phyloP scores from a whole-genome alignment of 2,329 filamentous ascomycete genomes.

The Pyrenochaeta sp. region DNA sequence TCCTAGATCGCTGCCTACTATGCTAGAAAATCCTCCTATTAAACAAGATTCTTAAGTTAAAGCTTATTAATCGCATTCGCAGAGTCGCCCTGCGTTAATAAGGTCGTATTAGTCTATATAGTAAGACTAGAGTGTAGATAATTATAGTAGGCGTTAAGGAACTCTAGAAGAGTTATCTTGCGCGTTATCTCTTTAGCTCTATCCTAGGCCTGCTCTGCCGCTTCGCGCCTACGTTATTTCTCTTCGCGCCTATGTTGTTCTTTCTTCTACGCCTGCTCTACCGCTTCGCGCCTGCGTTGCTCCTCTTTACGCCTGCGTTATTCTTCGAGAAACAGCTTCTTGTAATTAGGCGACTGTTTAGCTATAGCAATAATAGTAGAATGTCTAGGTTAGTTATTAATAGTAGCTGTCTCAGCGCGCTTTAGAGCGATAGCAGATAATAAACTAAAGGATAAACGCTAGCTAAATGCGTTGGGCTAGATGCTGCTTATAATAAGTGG shows the following conservation, averaged over 20 bases:
- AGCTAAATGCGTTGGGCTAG: no score
- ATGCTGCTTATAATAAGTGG: no score
- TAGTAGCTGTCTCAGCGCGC: no score
- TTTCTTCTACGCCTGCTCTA: conserved; percentile 1
- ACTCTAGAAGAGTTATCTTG: conserved; percentile 24
- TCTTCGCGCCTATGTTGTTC: no score
- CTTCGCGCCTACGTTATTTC: no score
- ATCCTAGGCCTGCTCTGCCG: conserved; percentile 3
- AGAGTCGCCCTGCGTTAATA: conserved; percentile 22
- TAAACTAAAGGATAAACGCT: no score
- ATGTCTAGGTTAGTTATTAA: no score
- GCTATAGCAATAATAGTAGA: no score
- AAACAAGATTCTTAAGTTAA: conserved; percentile 13
- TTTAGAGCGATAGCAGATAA: no score
- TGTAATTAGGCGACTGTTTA: conserved; percentile 15
- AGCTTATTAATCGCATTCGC: conserved; percentile 30
- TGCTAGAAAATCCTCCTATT: conserved; percentile 21
- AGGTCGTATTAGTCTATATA: conserved; percentile 12
- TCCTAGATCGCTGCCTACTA: conserved; percentile 23
- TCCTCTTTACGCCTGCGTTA: conserved; percentile 14
- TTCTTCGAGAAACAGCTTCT: conserved; percentile 13
- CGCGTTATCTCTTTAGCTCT: conserved; percentile 12
- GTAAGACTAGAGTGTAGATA: conserved; percentile 16
- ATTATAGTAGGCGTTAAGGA: conserved; percentile 22
- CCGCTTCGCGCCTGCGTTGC: no score